These are phyloP conservation scores for Crithidia bombi DNA, from an alignment of 208 protist species.

Conservation along the genomic window DNA sequence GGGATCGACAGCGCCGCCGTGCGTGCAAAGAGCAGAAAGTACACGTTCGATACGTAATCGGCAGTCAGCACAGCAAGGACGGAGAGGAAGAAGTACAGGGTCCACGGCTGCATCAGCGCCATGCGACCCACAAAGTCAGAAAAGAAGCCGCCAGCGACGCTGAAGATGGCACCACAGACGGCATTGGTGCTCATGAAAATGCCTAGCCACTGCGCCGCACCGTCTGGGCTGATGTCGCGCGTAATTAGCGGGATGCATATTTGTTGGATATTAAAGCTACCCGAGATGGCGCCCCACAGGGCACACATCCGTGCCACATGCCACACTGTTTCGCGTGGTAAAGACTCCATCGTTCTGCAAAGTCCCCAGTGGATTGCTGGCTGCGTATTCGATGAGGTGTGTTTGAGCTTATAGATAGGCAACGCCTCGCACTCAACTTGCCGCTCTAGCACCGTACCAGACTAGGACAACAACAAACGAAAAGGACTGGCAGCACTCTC, in stretches of 20 bases:
- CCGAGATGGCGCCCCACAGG: constrained; percentile 16
- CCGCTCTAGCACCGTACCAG: too few species aligned
- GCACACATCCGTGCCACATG: constrained; percentile 13
- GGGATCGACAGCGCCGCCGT: constrained; percentile 42
- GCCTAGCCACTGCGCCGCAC: constrained; percentile 43
- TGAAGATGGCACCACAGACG: constrained; percentile 41
- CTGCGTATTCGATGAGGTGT: too few species aligned
- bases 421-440: too few species aligned
- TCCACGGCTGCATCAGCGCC: constrained; percentile 40
- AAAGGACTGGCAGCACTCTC: too few species aligned
- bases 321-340: constrained; percentile 17
- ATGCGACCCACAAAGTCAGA: constrained; percentile 44
- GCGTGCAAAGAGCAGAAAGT: constrained; percentile 37
- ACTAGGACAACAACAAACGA: too few species aligned
- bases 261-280: constrained; percentile 20
- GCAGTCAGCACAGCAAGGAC: constrained; percentile 28
- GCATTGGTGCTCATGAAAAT: constrained; percentile 51
- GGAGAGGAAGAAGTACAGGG: constrained; percentile 40
- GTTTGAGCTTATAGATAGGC: too few species aligned
- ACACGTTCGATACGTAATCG: constrained; percentile 25
- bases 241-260: constrained; percentile 41
- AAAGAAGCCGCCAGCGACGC: constrained; percentile 37
- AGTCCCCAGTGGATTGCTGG: too few species aligned
- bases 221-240: constrained; percentile 39
- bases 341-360: not conserved